phyloP scores from a whole-genome alignment of 345 rosid species.

The Ceriops zippeliana region DNA sequence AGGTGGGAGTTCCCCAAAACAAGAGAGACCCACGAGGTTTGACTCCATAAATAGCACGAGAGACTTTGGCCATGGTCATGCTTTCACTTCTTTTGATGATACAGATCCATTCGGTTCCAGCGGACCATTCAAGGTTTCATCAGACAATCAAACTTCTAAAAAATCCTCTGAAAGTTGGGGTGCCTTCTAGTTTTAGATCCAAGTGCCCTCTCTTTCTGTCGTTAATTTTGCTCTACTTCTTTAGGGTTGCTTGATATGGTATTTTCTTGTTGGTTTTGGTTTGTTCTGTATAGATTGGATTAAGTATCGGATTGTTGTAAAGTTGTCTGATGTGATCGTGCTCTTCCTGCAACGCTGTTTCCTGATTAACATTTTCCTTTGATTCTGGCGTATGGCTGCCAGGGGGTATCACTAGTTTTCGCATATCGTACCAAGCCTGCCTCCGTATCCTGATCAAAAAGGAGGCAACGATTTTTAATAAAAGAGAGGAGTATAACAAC shows the following conservation, averaged over 20 bases:
- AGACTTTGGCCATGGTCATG: slow-evolving; percentile 35
- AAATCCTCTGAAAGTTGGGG: slow-evolving; percentile 60
- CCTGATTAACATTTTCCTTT: no score
- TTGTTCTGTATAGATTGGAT: slow-evolving; percentile 35
- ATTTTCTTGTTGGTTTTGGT: neutral
- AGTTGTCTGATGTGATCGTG: slow-evolving; percentile 20
- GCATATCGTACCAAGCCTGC: no score
- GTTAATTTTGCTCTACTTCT: neutral
- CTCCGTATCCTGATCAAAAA: no score
- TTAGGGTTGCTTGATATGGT: slow-evolving; percentile 8
- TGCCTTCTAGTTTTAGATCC: slow-evolving; percentile 43
- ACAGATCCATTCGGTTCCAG: slow-evolving; percentile 84
- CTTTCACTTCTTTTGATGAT: slow-evolving; percentile 74
- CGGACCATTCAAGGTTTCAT: slow-evolving; percentile 85
- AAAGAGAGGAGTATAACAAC: no score
- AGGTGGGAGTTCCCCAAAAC: slow-evolving; percentile 54
- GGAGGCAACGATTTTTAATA: no score
- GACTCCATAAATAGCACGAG: slow-evolving; percentile 54
- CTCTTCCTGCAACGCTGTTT: neutral
- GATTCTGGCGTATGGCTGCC: no score
- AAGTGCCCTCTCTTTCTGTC: neutral
- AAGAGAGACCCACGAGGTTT: slow-evolving; percentile 62
- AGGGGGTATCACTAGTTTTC: no score
- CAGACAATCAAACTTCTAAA: slow-evolving; percentile 53
- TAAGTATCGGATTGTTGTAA: slow-evolving; percentile 32